Percentiles rank a stretch among this genome's conserved stretches.
Evolutionary conservation across 306 rosid species (phyloP).

Genomic region (Prinsepia uniflora): DNA sequence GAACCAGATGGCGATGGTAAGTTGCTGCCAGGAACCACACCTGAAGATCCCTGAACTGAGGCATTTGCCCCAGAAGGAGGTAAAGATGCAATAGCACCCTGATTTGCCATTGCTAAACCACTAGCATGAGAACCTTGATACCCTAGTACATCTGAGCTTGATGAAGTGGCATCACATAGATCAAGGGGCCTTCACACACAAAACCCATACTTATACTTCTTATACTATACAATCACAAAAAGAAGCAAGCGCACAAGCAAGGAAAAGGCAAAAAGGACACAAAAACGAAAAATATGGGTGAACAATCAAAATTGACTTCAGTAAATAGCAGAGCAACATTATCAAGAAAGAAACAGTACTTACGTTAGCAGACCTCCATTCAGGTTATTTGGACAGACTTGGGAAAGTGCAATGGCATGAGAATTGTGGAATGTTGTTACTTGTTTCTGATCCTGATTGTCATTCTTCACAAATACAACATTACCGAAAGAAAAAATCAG

Average conservation of each 20-base stretch:
- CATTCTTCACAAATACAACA: slow-evolving; percentile 49
- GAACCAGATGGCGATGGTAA: slow-evolving; percentile 61
- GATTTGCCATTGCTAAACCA: slow-evolving; percentile 68
- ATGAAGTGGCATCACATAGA: slow-evolving; percentile 71
- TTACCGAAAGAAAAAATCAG: slow-evolving; percentile 28
- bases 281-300: slow-evolving; percentile 11
- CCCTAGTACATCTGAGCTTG: slow-evolving; percentile 63
- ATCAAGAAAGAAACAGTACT: slow-evolving; percentile 35
- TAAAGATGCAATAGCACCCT: slow-evolving; percentile 48
- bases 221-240: slow-evolving; percentile 3
- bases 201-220: slow-evolving; percentile 20
- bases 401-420: slow-evolving; percentile 59
- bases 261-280: slow-evolving; percentile 12
- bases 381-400: slow-evolving; percentile 65
- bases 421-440: slow-evolving; percentile 61
- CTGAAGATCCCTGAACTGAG: slow-evolving; percentile 67
- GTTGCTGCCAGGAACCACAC: slow-evolving; percentile 57
- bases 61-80: slow-evolving; percentile 74
- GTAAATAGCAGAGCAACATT: not conserved
- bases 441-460: slow-evolving; percentile 70
- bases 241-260: slow-evolving; percentile 6
- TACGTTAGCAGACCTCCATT: slow-evolving; percentile 78
- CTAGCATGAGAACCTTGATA: slow-evolving; percentile 74
- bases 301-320: not conserved
- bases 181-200: slow-evolving; percentile 88